Base-by-base conservation (phyloP, 2,329 filamentous ascomycete species). In the Trichoderma atroviride region DNA sequence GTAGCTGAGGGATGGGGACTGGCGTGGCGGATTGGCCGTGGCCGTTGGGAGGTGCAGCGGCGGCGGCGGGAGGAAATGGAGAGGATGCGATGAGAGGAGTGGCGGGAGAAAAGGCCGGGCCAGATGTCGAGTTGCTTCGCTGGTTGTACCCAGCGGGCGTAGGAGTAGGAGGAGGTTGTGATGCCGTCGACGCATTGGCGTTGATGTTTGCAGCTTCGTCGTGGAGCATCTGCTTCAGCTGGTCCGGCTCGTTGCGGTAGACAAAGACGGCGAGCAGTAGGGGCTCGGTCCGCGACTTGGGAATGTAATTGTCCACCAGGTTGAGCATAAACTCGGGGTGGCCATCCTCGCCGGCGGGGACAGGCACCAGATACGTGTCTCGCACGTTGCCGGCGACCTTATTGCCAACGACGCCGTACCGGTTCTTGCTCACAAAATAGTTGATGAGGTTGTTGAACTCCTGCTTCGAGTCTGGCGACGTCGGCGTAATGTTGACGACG, bases 351-450 rank as follows among this genome's bases (percentile, higher is more conserved):
- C 92, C 93, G 5, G 89, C 86, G 37, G 93, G 88, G 5, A 98
- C 88, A 0, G 96, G 95, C 11, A 97, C 91, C 37, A 98, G 87
- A 78, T 98, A 98, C 1, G 94, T 92, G 77, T 98, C 95, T 70
- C 94, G 91, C 60, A 97, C 91, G 70, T 93, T 91, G 24, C 89
- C 87, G 35, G 89, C 81, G 0, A 87, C 87, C 78, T 92, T 91
- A 76, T 95, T 92, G 16, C 90, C 90, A 7, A 97, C 86, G 1
- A 98, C 95, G 24, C 94, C 95, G 78, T 97, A 99, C 40, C 94
- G 87, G 72, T 92, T 88, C 76, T 95, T 92, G 62, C 86, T 86
- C 53, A 89, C 84, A 77, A 99, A 98, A 81, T 99, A 98, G 64
- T 94, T 87, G 75, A 94, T 92, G n/a, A 98, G 84, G 22, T 87